A percentile compares a stretch with the other conserved stretches of the same genome.
Conservation (phyloP, 73 alveolate species). For the Paramecium bursaria region DNA sequence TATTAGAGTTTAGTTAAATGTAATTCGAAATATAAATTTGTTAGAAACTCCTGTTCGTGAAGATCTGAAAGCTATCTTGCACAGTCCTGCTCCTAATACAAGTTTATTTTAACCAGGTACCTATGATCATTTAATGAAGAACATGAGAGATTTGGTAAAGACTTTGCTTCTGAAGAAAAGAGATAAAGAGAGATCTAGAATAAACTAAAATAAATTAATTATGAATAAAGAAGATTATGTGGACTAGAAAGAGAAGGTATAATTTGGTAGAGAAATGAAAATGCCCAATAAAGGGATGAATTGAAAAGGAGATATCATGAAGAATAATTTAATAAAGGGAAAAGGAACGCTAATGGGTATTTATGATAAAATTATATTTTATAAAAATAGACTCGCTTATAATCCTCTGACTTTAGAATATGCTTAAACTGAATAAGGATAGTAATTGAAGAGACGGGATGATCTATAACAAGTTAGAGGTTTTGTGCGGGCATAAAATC, state of each 20-base stretch:
- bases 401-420: conserved; percentile 95
- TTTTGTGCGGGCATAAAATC: conserved; percentile 86
- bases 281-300: conserved; percentile 84
- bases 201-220: conserved; percentile 74
- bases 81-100: conserved; percentile 61
- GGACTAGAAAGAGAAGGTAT: conserved; percentile 87
- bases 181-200: conserved; percentile 80
- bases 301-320: conserved; percentile 82
- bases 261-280: conserved; percentile 96
- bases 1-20: background rate
- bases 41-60: background rate
- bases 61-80: conserved; percentile 64
- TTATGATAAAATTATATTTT: too few relatives aligned
- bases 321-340: conserved; percentile 87
- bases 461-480: conserved; percentile 94
- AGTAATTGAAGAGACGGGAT: conserved; percentile 84
- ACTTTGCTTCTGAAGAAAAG: conserved; percentile 89
- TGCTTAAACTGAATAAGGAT: conserved; percentile 91
- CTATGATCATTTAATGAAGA: conserved; percentile 65
- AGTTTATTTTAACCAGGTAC: conserved; percentile 67
- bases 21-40: background rate
- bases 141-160: conserved; percentile 89
- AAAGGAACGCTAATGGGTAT: conserved; percentile 85
- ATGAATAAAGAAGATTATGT: conserved; percentile 76
- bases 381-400: conserved; percentile 79